These are phyloP conservation scores for Aspergillus ruber DNA, from an alignment of 2,329 filamentous ascomycete species.

Conservation along the genomic window DNA sequence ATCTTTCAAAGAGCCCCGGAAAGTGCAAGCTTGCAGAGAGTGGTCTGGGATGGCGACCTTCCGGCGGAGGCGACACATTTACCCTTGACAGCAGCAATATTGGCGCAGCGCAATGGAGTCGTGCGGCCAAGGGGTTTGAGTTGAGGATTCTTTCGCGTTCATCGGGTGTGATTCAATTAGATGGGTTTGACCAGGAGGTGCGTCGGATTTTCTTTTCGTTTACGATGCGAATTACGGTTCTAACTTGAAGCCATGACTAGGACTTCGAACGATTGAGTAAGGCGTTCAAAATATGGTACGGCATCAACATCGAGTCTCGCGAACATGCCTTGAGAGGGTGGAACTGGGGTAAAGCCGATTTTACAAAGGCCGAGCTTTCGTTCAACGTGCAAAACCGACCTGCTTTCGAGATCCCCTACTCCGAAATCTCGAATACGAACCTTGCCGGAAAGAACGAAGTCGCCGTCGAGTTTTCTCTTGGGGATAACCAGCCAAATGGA, in stretches of 20 bases:
- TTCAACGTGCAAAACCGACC: conserved; percentile 97
- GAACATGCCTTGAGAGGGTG: conserved; percentile 93
- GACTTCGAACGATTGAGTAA: conserved; percentile 87
- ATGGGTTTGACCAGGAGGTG: conserved; percentile 86
- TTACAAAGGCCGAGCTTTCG: conserved; percentile 85
- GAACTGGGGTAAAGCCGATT: conserved; percentile 99
- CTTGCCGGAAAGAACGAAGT: conserved; percentile 96
- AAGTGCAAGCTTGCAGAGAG: conserved; percentile 93
- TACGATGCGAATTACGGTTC: background rate
- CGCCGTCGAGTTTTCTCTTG: conserved; percentile 83
- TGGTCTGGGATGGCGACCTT: conserved; percentile 91
- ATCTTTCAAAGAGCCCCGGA: conserved; percentile 85
- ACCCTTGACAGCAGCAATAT: conserved; percentile 86
- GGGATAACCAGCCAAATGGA: conserved; percentile 64
- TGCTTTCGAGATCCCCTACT: conserved; percentile 93
- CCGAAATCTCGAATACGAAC: conserved; percentile 96
- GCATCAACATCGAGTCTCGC: conserved; percentile 81
- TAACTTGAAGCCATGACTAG: conserved; percentile 30
- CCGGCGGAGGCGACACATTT: conserved; percentile 81
- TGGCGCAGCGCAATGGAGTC: conserved; percentile 84
- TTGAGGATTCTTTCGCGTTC: conserved; percentile 83
- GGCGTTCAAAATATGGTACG: conserved; percentile 98
- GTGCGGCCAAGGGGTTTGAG: conserved; percentile 86
- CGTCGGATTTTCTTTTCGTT: conserved; percentile 5
- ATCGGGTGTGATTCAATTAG: conserved; percentile 81